phyloP scores from a whole-genome alignment of 768 basidiomycete genomes.

The Favolaschia claudopus region DNA sequence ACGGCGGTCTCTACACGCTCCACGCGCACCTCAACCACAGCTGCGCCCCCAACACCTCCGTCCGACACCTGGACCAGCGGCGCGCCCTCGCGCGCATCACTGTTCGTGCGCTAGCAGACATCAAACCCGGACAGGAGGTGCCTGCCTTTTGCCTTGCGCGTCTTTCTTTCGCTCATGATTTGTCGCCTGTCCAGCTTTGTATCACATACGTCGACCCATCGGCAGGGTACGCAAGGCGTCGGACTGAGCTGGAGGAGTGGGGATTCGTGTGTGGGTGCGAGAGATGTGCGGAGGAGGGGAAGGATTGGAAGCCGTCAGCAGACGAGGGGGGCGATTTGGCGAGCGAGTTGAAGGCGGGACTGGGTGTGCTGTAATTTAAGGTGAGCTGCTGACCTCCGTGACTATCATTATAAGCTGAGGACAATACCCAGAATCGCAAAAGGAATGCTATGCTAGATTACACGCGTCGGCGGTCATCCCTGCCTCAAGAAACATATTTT shows the following conservation, averaged over 20 bases:
- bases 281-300: conserved; percentile 70
- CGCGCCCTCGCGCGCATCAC: conserved; percentile 78
- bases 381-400: too few relatives aligned
- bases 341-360: conserved; percentile 31
- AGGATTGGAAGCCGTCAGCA: conserved; percentile 42
- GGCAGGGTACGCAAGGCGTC: conserved; percentile 54
- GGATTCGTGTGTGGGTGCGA: conserved; percentile 79
- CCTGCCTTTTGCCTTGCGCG: too few relatives aligned
- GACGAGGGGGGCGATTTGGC: conserved; percentile 24
- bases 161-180: too few relatives aligned
- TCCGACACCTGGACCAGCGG: conserved; percentile 77
- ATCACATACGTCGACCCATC: conserved; percentile 83
- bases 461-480: too few relatives aligned
- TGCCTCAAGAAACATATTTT: background rate
- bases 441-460: too few relatives aligned
- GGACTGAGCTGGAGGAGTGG: conserved; percentile 69
- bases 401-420: too few relatives aligned
- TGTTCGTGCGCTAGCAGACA: conserved; percentile 68
- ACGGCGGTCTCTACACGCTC: conserved; percentile 85
- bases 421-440: too few relatives aligned
- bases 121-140: conserved; percentile 78
- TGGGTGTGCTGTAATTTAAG: conserved; percentile 28
- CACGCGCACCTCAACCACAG: conserved; percentile 91
- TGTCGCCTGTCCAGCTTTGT: too few relatives aligned
- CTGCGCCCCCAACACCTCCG: conserved; percentile 81